Evolutionary conservation across 2,329 filamentous ascomycete genomes (phyloP), one percentile per base, ranked within the genome.

Genomic region (Fulvia fulva): DNA sequence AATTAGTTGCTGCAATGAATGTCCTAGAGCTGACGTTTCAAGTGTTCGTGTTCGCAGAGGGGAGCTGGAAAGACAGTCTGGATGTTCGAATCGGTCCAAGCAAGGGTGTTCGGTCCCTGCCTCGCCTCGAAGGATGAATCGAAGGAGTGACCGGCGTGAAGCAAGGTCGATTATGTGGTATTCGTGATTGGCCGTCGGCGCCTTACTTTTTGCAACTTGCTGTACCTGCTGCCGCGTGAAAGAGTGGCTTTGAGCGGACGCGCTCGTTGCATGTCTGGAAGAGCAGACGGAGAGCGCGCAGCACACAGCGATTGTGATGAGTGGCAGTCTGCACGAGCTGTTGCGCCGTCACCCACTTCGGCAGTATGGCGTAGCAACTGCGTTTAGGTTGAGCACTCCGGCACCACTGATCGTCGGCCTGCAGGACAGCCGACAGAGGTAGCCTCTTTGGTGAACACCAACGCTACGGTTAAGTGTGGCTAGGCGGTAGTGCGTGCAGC

Each of bases 341-440:
- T n/a, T 46, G 58, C 58, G 46, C 55, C 58, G 51, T 60, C 51
- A 53, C 46, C 32, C n/a, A 30, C 23, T 46, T 44, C 51, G 37
- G 55, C 55, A 47, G 21, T 23, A 55, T 50, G 56, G 56, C 41
- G 51, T 52, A 26, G 53, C n/a, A 54, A 30, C 43, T 56, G 53
- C 45, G 50, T 56, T 57, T 62, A 59, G 59, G 59, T 54, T 55
- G 37, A 54, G 19, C 53, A 25, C 44, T 43, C 53, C 56, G 53
- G 53, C 53, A 52, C 56, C 54, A 55, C 8, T 52, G 59, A 57
- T 59, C 59, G 53, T 56, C 56, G 56, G 51, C 56, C 53, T 57
- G 23, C 45, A 51, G 44, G 47, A 53, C 59, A 49, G 44, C 59
- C 46, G 53, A 51, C 50, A 46, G 41, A 51, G 43, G 47, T 58